These are phyloP conservation scores for Yamadazyma dushanensis DNA, from an alignment of 1,139 yeast species.

Conservation along the genomic window DNA sequence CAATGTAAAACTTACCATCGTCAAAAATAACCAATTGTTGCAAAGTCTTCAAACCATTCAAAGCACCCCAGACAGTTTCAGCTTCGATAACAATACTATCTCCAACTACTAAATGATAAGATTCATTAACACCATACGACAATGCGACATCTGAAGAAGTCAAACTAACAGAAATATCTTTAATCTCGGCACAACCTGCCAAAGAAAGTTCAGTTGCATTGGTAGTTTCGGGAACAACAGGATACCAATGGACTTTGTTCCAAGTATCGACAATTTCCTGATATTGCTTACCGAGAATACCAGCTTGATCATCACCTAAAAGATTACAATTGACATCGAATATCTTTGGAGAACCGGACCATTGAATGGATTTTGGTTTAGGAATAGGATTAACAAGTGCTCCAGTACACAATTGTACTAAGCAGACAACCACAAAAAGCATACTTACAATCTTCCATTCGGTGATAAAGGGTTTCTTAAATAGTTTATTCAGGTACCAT, in stretches of 20 bases:
- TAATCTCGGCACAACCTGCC: not conserved
- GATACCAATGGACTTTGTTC: conserved; percentile 24
- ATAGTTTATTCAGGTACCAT: not conserved
- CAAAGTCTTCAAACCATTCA: conserved; percentile 45
- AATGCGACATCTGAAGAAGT: conserved; percentile 2
- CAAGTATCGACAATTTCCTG: conserved; percentile 19
- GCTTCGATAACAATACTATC: conserved; percentile 27
- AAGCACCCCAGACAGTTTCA: conserved; percentile 45
- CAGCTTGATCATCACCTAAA: conserved; percentile 5
- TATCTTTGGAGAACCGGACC: conserved; percentile 12
- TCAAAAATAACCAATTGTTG: conserved; percentile 41
- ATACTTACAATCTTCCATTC: no score
- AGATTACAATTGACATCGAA: conserved; percentile 12
- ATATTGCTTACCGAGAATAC: conserved; percentile 20
- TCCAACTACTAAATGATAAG: conserved; percentile 28
- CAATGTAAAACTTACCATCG: conserved; percentile 24
- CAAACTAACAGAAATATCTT: not conserved
- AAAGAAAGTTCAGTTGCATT: no score
- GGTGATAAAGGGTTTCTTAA: not conserved
- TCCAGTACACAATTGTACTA: not conserved
- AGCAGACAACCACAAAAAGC: not conserved
- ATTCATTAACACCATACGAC: conserved; percentile 32
- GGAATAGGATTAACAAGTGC: conserved; percentile 17
- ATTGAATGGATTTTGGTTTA: conserved; percentile 11
- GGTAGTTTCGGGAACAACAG: no score